Evolutionary conservation across 208 protist genomes (phyloP), one percentile per base, ranked within the genome.

Genomic region (Crithidia mellificae): DNA sequence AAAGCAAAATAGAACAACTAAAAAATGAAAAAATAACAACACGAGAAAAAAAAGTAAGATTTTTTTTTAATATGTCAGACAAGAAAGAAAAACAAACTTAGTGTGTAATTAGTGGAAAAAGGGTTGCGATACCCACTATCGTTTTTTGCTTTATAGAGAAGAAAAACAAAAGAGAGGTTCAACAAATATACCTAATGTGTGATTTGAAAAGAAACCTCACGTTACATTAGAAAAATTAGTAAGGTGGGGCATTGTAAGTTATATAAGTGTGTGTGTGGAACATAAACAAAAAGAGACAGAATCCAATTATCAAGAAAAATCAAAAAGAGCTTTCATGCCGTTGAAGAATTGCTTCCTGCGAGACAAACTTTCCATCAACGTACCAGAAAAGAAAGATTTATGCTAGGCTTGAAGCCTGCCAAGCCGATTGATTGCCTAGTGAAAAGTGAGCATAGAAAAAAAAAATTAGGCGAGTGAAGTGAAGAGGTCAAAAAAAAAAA

Each of bases 191-290:
- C 24, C 15, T 32, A 34, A 14, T 32, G 20, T 51, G 19, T 44
- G 3, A n/a, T 39, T 54, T 20, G 15, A 30, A 64, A 38, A 66
- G 46, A 47, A 43, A 56, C 61, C 36, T 63, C 22, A 19, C 4
- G 17, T 49, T 52, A 19, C 5, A 19, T 55, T 63, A 51, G 14
- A 44, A 36, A 47, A 22, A 7, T 25, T 20, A 29, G 20, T 51
- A 51, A 63, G 25, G 29, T 51, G 17, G n/a, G 43, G 24, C 29
- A 63, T 24, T 63, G 57, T 53, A 63, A 63, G 57, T 25, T n/a
- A 63, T 53, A 63, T 63, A 63, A 63, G 57, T 63, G 43, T 53
- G 4, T 43, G n/a, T n/a, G n/a, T n/a, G n/a, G n/a, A n/a, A 43
- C 11, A 27, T 6, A 29, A 62, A 36, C 0, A 47, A 27, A 27